phyloP scores from a whole-genome alignment of 345 rosid species.

The Cardamine resedifolia region DNA sequence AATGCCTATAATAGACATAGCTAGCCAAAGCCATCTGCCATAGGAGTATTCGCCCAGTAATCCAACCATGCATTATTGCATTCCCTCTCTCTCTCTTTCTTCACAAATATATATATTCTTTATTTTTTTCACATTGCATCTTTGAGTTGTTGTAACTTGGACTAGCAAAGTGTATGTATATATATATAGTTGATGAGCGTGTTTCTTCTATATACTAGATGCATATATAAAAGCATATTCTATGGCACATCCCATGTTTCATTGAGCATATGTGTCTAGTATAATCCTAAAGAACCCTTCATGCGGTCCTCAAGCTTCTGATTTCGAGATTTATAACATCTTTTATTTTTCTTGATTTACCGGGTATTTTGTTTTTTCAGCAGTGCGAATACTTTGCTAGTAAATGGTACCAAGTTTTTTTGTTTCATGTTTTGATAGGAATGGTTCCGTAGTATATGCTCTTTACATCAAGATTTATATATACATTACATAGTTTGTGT shows the following conservation, averaged over 20 bases:
- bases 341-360: neutral
- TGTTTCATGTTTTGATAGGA: slow-evolving; percentile 19
- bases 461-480: slow-evolving; percentile 8
- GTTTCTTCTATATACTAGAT: neutral
- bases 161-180: neutral
- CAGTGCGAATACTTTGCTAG: neutral
- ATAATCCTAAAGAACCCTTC: slow-evolving; percentile 27
- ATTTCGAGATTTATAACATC: neutral
- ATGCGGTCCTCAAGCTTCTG: slow-evolving; percentile 29
- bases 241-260: slow-evolving; percentile 27
- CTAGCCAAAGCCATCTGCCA: slow-evolving; percentile 24
- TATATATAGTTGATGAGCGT: slow-evolving; percentile 25
- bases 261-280: slow-evolving; percentile 32
- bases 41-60: slow-evolving; percentile 34
- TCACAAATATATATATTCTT: slow-evolving; percentile 18
- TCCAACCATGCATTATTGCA: slow-evolving; percentile 23
- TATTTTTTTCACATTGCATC: neutral
- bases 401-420: neutral
- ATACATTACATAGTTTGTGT: neutral
- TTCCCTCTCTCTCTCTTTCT: neutral
- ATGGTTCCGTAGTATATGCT: slow-evolving; percentile 32
- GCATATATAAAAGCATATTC: slow-evolving; percentile 24
- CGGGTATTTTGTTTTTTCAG: neutral
- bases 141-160: slow-evolving; percentile 16
- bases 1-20: neutral